These are phyloP conservation scores for Cryptococcus sp. DNA, from an alignment of 1,284 basidiomycete genomes.

Conservation along the genomic window DNA sequence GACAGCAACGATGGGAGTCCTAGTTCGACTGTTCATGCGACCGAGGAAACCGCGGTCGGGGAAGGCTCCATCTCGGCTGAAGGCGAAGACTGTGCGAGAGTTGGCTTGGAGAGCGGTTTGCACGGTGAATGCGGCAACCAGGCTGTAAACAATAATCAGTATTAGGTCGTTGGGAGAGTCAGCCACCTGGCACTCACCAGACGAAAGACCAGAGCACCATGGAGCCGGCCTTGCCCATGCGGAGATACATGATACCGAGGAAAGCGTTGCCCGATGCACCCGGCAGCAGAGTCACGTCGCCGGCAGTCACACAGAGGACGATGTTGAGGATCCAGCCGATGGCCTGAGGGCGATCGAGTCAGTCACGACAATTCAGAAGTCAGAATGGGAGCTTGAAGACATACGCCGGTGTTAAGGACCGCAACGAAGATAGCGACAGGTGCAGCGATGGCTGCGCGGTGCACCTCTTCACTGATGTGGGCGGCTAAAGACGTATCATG, in stretches of 20 bases:
- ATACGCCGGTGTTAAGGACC: constrained; percentile 76
- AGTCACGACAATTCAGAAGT: neutral
- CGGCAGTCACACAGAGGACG: constrained; percentile 75
- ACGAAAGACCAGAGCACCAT: constrained; percentile 66
- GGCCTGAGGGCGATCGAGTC: constrained; percentile 1
- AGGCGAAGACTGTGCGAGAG: constrained; percentile 84
- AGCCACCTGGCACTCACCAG: constrained; percentile 15
- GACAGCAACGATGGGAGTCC: constrained; percentile 80
- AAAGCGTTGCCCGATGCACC: constrained; percentile 72
- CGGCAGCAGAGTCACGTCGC: constrained; percentile 44
- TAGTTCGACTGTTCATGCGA: constrained; percentile 64
- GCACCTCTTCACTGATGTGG: constrained; percentile 91
- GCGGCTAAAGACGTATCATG: constrained; percentile 55
- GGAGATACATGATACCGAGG: constrained; percentile 71
- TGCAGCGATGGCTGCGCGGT: constrained; percentile 81
- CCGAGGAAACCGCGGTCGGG: constrained; percentile 82
- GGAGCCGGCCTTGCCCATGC: constrained; percentile 71
- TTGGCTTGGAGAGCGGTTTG: constrained; percentile 80
- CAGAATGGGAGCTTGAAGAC: neutral
- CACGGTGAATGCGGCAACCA: constrained; percentile 80
- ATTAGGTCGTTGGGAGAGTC: neutral
- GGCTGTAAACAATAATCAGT: no score
- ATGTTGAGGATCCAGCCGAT: constrained; percentile 84
- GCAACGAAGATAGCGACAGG: constrained; percentile 83
- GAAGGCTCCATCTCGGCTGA: constrained; percentile 62